These are phyloP conservation scores for Sphaerulina vaccinii DNA, from an alignment of 2,329 filamentous ascomycete genomes.

Conservation along the genomic window DNA sequence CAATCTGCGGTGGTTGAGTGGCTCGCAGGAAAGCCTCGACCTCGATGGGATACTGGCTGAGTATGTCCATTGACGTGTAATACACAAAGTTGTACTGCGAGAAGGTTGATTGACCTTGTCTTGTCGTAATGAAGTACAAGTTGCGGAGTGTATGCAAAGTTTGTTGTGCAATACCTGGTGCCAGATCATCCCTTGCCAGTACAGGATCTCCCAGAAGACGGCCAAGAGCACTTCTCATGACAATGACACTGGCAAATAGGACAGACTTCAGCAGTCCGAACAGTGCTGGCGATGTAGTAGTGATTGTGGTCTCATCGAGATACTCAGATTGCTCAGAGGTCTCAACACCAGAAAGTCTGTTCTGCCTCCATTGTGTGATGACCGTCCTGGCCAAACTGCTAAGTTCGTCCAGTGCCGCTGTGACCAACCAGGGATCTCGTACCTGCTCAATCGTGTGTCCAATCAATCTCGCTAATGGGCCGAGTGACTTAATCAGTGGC, in stretches of 20 bases:
- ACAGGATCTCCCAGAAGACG: conserved; percentile 59
- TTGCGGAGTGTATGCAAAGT: conserved; percentile 72
- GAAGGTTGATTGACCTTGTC: conserved; percentile 70
- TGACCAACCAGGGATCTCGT: conserved; percentile 49
- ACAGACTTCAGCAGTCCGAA: conserved; percentile 74
- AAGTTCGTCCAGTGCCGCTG: conserved; percentile 62
- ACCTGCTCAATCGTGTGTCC: conserved; percentile 63
- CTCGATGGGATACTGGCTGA: conserved; percentile 67
- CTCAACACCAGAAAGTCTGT: conserved; percentile 72
- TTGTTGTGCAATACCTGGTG: conserved; percentile 67
- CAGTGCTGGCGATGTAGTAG: conserved; percentile 65
- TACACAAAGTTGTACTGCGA: conserved; percentile 84
- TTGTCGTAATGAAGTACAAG: conserved; percentile 76
- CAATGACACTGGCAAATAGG: conserved; percentile 71
- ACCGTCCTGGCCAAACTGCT: conserved; percentile 65
- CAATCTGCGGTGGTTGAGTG: conserved; percentile 57
- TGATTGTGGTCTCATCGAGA: conserved; percentile 64
- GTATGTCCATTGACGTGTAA: conserved; percentile 76
- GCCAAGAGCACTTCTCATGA: conserved; percentile 71
- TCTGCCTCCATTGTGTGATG: conserved; percentile 70
- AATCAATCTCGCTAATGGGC: conserved; percentile 64
- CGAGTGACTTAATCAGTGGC: conserved; percentile 65
- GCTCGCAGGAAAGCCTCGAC: conserved; percentile 65
- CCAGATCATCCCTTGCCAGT: conserved; percentile 57
- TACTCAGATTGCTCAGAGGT: conserved; percentile 61